Base-by-base conservation (phyloP, 1,284 basidiomycete genomes). In the Malassezia caprae region DNA sequence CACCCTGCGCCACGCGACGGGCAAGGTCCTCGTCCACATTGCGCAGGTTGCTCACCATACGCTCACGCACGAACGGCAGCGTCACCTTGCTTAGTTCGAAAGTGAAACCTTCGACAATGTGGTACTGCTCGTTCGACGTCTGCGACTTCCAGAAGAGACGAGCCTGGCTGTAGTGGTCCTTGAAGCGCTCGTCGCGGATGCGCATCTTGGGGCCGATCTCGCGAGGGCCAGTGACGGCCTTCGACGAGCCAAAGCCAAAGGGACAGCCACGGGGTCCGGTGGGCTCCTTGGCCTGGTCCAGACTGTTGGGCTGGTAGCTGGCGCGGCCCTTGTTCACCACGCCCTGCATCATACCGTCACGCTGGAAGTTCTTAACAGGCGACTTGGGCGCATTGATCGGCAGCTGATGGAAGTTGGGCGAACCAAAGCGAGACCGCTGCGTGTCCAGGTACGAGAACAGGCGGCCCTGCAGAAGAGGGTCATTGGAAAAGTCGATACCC, bases 401-500 rank as follows among this genome's bases (percentile, higher is more conserved):
- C 12, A 96, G 78, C 73, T 93, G 88, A 68, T 84, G 76, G 79
- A 93, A 91, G 80, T 94, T 94, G 57, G 77, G 67, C 15, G 52
- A 32, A 34, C 88, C 88, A 42, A 90, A 82, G 70, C 78, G 73
- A 59, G 78, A 76, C 17, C 75, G 70, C 26, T 77, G 75, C 0
- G 76, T 73, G 62, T 76, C 76, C 64, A 54, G 23, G 80, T 96
- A 96, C 10, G 88, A 88, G 83, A 93, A 94, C 37, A 94, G 81
- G 60, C 90, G 87, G 26, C 85, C 85, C 48, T 94, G 90, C 61
- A 94, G 80, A 59, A 94, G 86, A 15, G 90, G 90, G 77, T 94
- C 90, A 32, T 84, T 82, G 15, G 85, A 84, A 31, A 88, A 81
- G 79, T 93, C 90, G 67, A 90, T 82, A 26, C 90, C 91, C 1